These are phyloP conservation scores for Myotisia sp. DNA, from an alignment of 2,329 filamentous ascomycete species.

Conservation along the genomic window DNA sequence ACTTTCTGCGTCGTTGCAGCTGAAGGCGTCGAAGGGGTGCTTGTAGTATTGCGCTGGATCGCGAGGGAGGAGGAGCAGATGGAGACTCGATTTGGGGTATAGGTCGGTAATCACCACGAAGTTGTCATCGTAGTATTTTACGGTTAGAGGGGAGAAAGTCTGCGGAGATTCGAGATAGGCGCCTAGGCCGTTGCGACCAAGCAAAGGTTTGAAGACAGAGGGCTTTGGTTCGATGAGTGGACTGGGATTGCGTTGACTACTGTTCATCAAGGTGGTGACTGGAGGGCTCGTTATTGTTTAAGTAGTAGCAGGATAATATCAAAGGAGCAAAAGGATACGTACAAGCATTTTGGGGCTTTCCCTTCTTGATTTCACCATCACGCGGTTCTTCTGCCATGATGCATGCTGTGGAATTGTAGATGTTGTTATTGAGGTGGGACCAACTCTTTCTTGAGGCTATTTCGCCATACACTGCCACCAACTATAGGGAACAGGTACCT, in stretches of 20 bases:
- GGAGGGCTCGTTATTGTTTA: slow-evolving; percentile 3
- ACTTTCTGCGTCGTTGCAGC: slow-evolving; percentile 46
- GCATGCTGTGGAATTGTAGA: too few relatives aligned
- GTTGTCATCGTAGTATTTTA: slow-evolving; percentile 52
- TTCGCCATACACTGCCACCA: too few relatives aligned
- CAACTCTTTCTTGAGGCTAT: too few relatives aligned
- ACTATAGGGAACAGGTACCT: too few relatives aligned
- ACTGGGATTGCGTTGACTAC: slow-evolving; percentile 13
- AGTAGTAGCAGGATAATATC: slow-evolving; percentile 1
- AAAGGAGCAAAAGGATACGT: background rate
- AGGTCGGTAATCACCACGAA: slow-evolving; percentile 69
- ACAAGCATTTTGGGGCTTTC: slow-evolving; percentile 6
- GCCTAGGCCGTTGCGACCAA: slow-evolving; percentile 47
- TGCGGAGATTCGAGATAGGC: slow-evolving; percentile 52
- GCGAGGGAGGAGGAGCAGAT: slow-evolving; percentile 77
- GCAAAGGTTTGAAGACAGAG: slow-evolving; percentile 21
- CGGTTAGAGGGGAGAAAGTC: slow-evolving; percentile 42
- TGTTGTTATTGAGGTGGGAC: too few relatives aligned
- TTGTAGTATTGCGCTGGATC: slow-evolving; percentile 43
- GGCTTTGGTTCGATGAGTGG: slow-evolving; percentile 13
- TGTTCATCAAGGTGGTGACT: slow-evolving; percentile 11
- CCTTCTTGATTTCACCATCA: too few relatives aligned
- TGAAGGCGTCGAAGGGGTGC: slow-evolving; percentile 67
- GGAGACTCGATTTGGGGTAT: slow-evolving; percentile 73
- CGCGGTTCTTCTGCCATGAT: slow-evolving; percentile 10